Base-by-base conservation (phyloP, 306 rosid species). In the Geum urbanum region DNA sequence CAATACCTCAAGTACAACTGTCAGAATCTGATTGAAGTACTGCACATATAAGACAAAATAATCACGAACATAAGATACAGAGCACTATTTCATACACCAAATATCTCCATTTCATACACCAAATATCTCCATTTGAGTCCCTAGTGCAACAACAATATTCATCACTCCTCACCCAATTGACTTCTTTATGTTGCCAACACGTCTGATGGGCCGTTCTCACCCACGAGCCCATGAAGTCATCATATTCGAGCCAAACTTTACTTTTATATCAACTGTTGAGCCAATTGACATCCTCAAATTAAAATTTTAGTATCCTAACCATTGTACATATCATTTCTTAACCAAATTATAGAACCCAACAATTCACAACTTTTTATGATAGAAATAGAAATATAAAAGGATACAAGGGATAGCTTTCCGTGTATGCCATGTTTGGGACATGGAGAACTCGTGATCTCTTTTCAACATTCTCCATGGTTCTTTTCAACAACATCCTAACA, bases 11-110 rank as follows among this genome's bases (percentile, higher is more conserved):
- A 95, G 97, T 73, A 87, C 85, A 78, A 70, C 85, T 2, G 97
- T 91, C 87, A 95, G 77, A 73, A 95, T 95, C 82, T 95, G 99
- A 86, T 95, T 95, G 80, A 95, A 95, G 86, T 87, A 95, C 99
- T 95, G 96, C 91, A 90, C 64, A 71, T 49, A 60, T 45, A 74
- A 62, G 78, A 77, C 44, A 61, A 67, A 79, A 85, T 67, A 40
- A 72, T 70, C 59, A 72, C 72, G 69, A 75, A 54, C 65, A 45
- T 15, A 41, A 41, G 35, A 41, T 70, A 65, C 43, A 44, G n/a
- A 24, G 11, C 15, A 12, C 44, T 16, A 18, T 45, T 4, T 12
- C 4, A 43, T 15, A 55, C 43, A 69, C 60, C 49, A 69, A 16
- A 43, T 22, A 69, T 19, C 46, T 69, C n/a, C n/a, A 18, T 45